Evolutionary conservation across 2,329 filamentous ascomycete species (phyloP), one percentile per base, ranked within the genome.

Genomic region (Sporothrix protearum): DNA sequence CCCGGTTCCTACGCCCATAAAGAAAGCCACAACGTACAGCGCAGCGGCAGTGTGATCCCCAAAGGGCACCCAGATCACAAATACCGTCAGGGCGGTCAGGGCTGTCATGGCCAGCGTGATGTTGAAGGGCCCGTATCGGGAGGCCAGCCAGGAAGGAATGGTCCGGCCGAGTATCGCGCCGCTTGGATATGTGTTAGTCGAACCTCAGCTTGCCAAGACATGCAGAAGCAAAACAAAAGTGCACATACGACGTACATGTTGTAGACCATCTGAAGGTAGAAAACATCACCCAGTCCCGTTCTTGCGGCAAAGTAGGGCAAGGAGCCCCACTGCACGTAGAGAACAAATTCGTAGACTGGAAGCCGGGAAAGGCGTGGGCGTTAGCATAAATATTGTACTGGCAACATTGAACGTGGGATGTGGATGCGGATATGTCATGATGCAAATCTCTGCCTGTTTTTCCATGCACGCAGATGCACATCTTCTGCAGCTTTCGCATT

Each of bases 171-270:
- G 12, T 5, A 77, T 70, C 14, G 77, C 77, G n/a, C 77, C 78
- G 61, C 76, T 78, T 61, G 22, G 22, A 57, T n/a, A 14, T 10
- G 4, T 36, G 42, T 33, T 39, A 64, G 36, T 45, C 8, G 33
- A 59, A 59, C 8, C 14, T 59, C 14, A 10, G 14, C 42, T 47
- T 47, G 42, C 42, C 42, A 47, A 16, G 42, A 16, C 19, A 28
- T 36, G 49, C 16, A 22, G 19, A 25, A 53, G 10, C 51, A 28
- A 22, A 10, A 25, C 3, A 22, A 36, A 39, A 30, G 28, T n/a
- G 19, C n/a, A 75, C 76, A 76, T 72, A 78, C 77, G 79, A 75
- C 76, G 76, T 72, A 78, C 77, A 79, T 67, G 71, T 78, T 79
- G 74, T 79, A 78, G 57, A 76, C 75, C 74, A 78, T 75, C 72